These are phyloP conservation scores for Thelonectria rubi DNA, from an alignment of 2,329 filamentous ascomycete genomes.

Conservation along the genomic window DNA sequence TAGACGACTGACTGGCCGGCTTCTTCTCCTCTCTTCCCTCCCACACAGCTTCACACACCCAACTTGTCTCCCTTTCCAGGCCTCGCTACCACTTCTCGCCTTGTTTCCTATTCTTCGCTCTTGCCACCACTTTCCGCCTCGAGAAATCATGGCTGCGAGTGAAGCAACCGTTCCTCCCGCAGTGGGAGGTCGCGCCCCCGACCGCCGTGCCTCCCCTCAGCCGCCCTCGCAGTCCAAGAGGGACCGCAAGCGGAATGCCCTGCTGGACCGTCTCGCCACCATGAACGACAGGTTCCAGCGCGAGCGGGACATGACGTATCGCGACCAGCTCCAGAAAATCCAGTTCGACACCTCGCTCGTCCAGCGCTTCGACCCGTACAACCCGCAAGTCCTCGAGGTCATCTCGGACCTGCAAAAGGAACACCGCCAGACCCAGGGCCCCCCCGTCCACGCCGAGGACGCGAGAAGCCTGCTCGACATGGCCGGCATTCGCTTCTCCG, in stretches of 20 bases:
- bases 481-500: slow-evolving; percentile 84
- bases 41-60: neutral
- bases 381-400: slow-evolving; percentile 75
- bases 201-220: slow-evolving; percentile 50
- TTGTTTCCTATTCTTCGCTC: slow-evolving; percentile 7
- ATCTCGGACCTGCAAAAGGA: slow-evolving; percentile 70
- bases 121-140: neutral
- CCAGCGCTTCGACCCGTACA: slow-evolving; percentile 84
- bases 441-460: slow-evolving; percentile 50
- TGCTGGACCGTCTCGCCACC: slow-evolving; percentile 79
- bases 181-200: slow-evolving; percentile 45
- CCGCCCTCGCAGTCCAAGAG: slow-evolving; percentile 74
- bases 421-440: slow-evolving; percentile 57
- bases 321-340: slow-evolving; percentile 89
- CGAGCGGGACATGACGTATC: slow-evolving; percentile 84
- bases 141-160: slow-evolving; percentile 50
- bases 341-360: slow-evolving; percentile 90
- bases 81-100: neutral
- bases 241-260: slow-evolving; percentile 86
- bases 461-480: slow-evolving; percentile 71
- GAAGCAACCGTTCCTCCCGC: slow-evolving; percentile 48
- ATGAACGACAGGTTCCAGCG: slow-evolving; percentile 81
- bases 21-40: neutral
- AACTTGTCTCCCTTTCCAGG: neutral
- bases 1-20: neutral